A percentile compares a stretch with the other conserved stretches of the same genome.
These are phyloP conservation scores for Penicillium daleae DNA, from an alignment of 495 filamentous ascomycete genomes.

Conservation along the genomic window DNA sequence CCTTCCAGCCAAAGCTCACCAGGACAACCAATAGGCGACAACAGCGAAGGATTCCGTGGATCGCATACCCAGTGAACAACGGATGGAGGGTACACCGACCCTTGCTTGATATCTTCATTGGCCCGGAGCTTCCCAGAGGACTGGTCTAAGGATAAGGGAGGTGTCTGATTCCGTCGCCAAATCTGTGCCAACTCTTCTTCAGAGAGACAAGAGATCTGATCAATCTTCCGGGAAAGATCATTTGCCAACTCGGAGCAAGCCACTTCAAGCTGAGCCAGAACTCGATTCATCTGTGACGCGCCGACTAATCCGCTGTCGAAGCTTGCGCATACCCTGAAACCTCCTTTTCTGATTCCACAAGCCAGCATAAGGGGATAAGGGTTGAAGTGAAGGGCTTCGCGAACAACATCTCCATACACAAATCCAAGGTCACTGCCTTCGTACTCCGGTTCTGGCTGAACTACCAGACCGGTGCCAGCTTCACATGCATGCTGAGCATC, in stretches of 20 bases:
- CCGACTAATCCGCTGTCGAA: conserved; percentile 58
- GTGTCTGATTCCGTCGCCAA: conserved; percentile 42
- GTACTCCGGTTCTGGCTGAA: conserved; percentile 51
- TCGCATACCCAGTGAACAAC: conserved; percentile 41
- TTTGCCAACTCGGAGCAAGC: conserved; percentile 36
- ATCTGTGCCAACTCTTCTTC: conserved; percentile 41
- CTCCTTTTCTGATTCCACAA: conserved; percentile 57
- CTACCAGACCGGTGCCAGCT: conserved; percentile 61
- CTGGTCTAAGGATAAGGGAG: conserved; percentile 34
- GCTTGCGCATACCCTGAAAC: conserved; percentile 63
- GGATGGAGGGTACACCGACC: conserved; percentile 33
- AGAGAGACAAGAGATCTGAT: conserved; percentile 42
- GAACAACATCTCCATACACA: conserved; percentile 57
- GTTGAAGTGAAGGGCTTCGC: conserved; percentile 69
- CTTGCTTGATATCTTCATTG: conserved; percentile 30
- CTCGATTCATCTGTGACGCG: conserved; percentile 45
- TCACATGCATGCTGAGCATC: conserved; percentile 69
- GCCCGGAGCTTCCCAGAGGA: conserved; percentile 33
- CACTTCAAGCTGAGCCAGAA: conserved; percentile 47
- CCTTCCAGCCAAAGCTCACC: conserved; percentile 43
- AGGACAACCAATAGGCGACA: conserved; percentile 38
- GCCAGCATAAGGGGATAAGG: conserved; percentile 68
- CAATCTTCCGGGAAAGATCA: conserved; percentile 27
- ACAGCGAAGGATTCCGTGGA: conserved; percentile 33
- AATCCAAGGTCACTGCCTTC: conserved; percentile 54